phyloP scores from a whole-genome alignment of 106 monocot species.

The Alisma plantagoaquatica region DNA sequence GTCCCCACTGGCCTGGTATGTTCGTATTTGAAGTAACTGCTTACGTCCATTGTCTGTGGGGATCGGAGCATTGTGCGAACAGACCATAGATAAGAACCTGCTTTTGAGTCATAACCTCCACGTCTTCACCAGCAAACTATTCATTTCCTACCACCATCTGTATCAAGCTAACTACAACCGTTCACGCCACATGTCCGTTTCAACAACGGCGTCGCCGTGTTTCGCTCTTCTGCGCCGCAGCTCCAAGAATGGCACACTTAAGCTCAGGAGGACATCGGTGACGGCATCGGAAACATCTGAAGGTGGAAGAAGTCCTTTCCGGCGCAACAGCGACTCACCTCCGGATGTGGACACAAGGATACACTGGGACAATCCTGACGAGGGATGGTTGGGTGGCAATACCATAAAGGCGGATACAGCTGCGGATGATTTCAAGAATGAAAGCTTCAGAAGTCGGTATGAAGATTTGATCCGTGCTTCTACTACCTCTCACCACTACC shows the following conservation, averaged over 20 bases:
- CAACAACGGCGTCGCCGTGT: not conserved
- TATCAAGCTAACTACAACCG: no score
- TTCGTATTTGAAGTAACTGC: no score
- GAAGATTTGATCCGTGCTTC: not conserved
- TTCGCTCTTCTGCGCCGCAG: not conserved
- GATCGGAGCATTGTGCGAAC: no score
- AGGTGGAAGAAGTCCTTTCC: not conserved
- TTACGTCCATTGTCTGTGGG: no score
- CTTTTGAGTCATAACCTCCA: no score
- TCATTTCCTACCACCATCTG: no score
- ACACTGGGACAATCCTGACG: not conserved
- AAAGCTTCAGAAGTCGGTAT: not conserved
- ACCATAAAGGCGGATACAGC: not conserved
- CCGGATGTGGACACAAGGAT: not conserved
- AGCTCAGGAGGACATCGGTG: not conserved
- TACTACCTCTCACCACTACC: not conserved
- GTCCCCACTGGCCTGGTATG: no score
- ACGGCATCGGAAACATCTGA: not conserved
- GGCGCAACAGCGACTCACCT: not conserved
- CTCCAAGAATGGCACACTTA: not conserved
- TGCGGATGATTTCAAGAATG: not conserved
- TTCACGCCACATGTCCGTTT: no score
- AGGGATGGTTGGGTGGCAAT: not conserved
- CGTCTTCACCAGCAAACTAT: no score
- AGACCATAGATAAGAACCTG: no score